These are phyloP conservation scores for Cerioporus squamosus DNA, from an alignment of 1,284 basidiomycete genomes.

Conservation along the genomic window DNA sequence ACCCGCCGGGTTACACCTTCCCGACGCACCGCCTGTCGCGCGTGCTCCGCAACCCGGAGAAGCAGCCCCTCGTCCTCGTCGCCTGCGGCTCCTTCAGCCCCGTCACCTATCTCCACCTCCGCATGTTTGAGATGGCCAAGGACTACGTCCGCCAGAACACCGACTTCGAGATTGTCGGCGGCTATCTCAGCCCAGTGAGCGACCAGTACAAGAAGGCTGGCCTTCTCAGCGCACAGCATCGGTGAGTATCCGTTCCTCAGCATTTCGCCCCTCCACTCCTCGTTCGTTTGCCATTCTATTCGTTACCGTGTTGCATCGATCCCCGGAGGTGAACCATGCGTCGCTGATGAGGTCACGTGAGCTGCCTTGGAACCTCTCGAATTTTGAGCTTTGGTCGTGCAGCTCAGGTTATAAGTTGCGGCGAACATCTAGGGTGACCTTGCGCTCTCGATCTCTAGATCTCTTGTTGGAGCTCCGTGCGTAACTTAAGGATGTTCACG, in stretches of 20 bases:
- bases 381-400: too few species aligned
- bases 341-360: constrained; percentile 17
- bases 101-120: constrained; percentile 82
- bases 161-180: constrained; percentile 91
- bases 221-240: constrained; percentile 78
- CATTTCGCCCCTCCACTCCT: background rate
- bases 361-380: background rate
- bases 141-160: constrained; percentile 94
- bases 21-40: constrained; percentile 64
- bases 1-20: constrained; percentile 69
- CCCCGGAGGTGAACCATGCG: background rate
- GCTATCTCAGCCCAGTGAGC: constrained; percentile 94
- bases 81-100: constrained; percentile 85
- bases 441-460: too few species aligned
- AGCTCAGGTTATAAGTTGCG: too few species aligned
- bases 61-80: constrained; percentile 77
- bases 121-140: constrained; percentile 99
- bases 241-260: constrained; percentile 48
- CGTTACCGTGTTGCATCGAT: constrained; percentile 29
- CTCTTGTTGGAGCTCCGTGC: too few species aligned
- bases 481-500: too few species aligned
- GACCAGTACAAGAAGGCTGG: constrained; percentile 94
- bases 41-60: constrained; percentile 62
- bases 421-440: too few species aligned
- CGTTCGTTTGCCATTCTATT: background rate